These are phyloP conservation scores for Chrysoporthe cubensis DNA, from an alignment of 2,329 filamentous ascomycete species.

Conservation along the genomic window DNA sequence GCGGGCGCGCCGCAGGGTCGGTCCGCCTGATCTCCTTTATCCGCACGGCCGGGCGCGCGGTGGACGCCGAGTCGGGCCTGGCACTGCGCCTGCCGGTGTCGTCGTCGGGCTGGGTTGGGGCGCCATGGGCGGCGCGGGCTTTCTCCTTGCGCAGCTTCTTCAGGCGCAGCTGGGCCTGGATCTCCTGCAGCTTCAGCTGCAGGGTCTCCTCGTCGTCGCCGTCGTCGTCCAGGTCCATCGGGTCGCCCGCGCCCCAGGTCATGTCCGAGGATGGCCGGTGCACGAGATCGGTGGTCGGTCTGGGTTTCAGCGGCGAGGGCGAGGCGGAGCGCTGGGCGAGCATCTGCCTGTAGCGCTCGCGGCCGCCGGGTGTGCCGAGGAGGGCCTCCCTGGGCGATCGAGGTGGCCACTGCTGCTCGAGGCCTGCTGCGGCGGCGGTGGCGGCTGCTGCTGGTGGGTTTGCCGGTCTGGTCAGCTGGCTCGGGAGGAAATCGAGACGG, in stretches of 20 bases:
- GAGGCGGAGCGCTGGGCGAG: conserved; percentile 70
- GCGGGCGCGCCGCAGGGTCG: conserved; percentile 18
- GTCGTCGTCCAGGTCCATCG: conserved; percentile 53
- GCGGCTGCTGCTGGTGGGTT: conserved; percentile 25
- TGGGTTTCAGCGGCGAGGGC: conserved; percentile 64
- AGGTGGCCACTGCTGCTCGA: conserved; percentile 66
- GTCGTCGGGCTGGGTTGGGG: conserved; percentile 31
- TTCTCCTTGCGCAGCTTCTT: conserved; percentile 80
- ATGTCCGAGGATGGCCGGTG: conserved; percentile 30
- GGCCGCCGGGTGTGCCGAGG: conserved; percentile 74
- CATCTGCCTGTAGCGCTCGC: conserved; percentile 72
- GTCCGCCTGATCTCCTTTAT: conserved; percentile 29
- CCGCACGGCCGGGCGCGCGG: conserved; percentile 16
- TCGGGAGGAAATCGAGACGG: too few relatives aligned
- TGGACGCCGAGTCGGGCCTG: conserved; percentile 25
- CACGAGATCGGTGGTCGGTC: conserved; percentile 40
- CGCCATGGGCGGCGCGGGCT: conserved; percentile 34
- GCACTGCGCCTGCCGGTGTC: conserved; percentile 23
- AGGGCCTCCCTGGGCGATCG: conserved; percentile 68
- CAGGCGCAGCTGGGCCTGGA: conserved; percentile 83
- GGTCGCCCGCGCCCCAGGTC: conserved; percentile 17
- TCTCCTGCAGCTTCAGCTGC: conserved; percentile 82
- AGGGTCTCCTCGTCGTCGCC: conserved; percentile 85
- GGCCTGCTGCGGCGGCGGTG: conserved; percentile 35
- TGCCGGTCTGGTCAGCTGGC: conserved; percentile 18